These are phyloP conservation scores for Exophiala aquamarina DNA, from an alignment of 2,329 filamentous ascomycete genomes.

Conservation along the genomic window DNA sequence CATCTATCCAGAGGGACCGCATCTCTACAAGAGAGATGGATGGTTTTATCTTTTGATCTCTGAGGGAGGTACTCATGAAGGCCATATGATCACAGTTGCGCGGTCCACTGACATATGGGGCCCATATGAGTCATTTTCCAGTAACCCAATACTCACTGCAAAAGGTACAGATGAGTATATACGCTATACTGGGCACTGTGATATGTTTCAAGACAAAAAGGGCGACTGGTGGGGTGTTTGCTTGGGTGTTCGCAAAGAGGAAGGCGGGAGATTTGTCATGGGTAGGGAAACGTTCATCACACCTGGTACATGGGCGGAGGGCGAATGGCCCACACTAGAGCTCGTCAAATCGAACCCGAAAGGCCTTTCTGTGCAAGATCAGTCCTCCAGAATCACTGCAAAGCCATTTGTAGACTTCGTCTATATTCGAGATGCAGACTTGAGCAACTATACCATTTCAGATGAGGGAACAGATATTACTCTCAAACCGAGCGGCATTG, in stretches of 20 bases:
- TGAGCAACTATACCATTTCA: slow-evolving; percentile 23
- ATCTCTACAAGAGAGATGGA: slow-evolving; percentile 52
- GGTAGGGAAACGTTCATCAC: slow-evolving; percentile 38
- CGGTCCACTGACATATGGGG: slow-evolving; percentile 47
- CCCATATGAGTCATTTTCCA: slow-evolving; percentile 45
- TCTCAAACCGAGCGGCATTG: slow-evolving; percentile 18
- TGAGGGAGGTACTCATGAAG: slow-evolving; percentile 53
- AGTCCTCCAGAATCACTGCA: slow-evolving; percentile 1
- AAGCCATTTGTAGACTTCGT: slow-evolving; percentile 23
- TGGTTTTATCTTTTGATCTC: slow-evolving; percentile 57
- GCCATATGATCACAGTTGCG: slow-evolving; percentile 52
- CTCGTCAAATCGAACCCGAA: slow-evolving; percentile 12
- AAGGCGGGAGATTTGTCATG: slow-evolving; percentile 29
- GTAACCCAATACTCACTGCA: slow-evolving; percentile 51
- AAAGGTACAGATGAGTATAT: slow-evolving; percentile 26
- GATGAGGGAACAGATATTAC: slow-evolving; percentile 15
- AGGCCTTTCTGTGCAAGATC: neutral
- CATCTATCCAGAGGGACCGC: slow-evolving; percentile 53
- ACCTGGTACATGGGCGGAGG: slow-evolving; percentile 31
- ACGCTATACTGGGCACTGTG: slow-evolving; percentile 28
- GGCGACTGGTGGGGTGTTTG: slow-evolving; percentile 28
- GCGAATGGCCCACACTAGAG: slow-evolving; percentile 25
- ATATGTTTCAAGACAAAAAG: slow-evolving; percentile 25
- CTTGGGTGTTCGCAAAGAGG: slow-evolving; percentile 22
- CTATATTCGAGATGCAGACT: slow-evolving; percentile 31